Conservation (phyloP, 2,329 filamentous ascomycete species). For the Rugonectria rugulosa region DNA sequence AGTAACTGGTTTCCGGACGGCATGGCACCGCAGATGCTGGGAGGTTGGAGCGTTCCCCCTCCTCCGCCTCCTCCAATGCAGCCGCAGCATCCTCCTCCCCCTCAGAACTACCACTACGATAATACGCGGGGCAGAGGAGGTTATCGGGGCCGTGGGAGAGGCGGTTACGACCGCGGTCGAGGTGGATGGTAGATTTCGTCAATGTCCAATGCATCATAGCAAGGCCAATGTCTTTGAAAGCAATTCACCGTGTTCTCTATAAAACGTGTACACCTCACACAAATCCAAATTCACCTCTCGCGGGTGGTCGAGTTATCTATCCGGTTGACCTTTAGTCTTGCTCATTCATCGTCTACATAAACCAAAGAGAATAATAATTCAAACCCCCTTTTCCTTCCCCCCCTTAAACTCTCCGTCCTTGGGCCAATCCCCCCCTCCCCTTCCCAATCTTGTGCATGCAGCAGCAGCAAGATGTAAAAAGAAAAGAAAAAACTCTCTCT, state of each 20-base stretch:
- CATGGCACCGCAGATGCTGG: conserved; percentile 39
- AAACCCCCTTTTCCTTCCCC: background rate
- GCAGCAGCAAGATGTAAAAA: background rate
- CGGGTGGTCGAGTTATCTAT: conserved; percentile 32
- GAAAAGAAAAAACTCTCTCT: background rate
- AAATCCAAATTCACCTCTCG: background rate
- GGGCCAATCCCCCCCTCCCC: conserved; percentile 5
- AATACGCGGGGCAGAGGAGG: conserved; percentile 35
- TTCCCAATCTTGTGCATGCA: conserved; percentile 11
- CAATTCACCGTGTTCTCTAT: background rate
- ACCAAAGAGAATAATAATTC: conserved; percentile 31
- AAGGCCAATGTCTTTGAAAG: background rate
- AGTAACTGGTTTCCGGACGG: conserved; percentile 41
- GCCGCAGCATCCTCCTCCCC: conserved; percentile 29
- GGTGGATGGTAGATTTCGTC: conserved; percentile 28
- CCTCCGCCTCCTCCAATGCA: conserved; percentile 32
- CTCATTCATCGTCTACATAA: conserved; percentile 43
- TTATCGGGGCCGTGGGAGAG: conserved; percentile 40
- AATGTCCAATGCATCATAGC: conserved; percentile 18
- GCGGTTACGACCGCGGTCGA: conserved; percentile 44
- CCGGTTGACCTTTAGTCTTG: conserved; percentile 40
- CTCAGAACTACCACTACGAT: conserved; percentile 35
- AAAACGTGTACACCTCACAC: background rate
- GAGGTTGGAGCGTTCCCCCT: conserved; percentile 35
- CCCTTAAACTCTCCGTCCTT: conserved; percentile 8